Base-by-base conservation (phyloP, 176 grass and related monocot species). In the Carex kokanica region DNA sequence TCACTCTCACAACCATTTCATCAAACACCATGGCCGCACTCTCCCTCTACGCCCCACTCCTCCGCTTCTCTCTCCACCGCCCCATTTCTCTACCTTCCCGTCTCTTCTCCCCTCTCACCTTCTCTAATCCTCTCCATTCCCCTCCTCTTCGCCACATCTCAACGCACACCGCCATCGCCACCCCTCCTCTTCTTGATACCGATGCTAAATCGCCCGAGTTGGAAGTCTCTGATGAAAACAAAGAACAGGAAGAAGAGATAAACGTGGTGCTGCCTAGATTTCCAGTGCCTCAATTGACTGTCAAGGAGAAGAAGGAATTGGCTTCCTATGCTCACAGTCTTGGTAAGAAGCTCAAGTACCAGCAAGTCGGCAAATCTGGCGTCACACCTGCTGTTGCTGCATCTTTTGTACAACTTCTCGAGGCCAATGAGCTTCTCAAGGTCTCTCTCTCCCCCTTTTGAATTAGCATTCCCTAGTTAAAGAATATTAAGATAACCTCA, bases 391-490 rank as follows among this genome's bases (percentile, higher is more conserved):
- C 88, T 57, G 84, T 98, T 60, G 89, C 87, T 7, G 56, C 88
- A 24, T 89, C 93, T 64, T 98, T 95, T 83, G 82, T 86, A 1
- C 92, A 95, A 83, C 91, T 84, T 78, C 93, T 95, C 2, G 93
- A 98, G 59, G 88, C 93, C 51, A 98, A 98, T 78, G 96, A 98
- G 84, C 96, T 98, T 81, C 96, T 95, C 75, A 95, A 93, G 89
- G 96, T 98, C 60, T 27, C 14, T 54, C 58, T 74, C 15, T 29
- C 43, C 55, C 32, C 9, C 17, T 20, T 36, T 60, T 79, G 25
- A 23, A 32, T 64, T 64, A 25, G 40, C 70, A 74, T 52, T 74
- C 11, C 20, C 17, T 11, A 45, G 2, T 74, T 51, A 24, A 52
- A 24, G 18, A 14, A 51, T 74, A 52, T 73, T 41, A 20, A 40